These are phyloP conservation scores for Fusarium mexicanum DNA, from an alignment of 2,329 filamentous ascomycete genomes.

Conservation along the genomic window DNA sequence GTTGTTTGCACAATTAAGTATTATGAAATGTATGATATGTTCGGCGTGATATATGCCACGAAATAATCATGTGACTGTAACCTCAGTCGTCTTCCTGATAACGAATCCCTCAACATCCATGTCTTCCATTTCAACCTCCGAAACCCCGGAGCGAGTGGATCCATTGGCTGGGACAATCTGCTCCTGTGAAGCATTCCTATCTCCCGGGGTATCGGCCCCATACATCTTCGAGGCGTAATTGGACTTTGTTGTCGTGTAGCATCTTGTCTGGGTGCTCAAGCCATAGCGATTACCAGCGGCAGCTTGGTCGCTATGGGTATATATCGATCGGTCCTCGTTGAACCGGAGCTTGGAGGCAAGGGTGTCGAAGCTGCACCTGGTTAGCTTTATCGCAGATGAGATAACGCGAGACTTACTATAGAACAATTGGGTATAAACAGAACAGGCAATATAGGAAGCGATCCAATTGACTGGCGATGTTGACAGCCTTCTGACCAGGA, in stretches of 20 bases:
- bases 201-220: neutral
- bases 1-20: neutral
- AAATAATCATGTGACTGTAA: conserved; percentile 5
- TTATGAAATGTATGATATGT: neutral
- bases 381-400: neutral
- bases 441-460: conserved; percentile 53
- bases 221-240: conserved; percentile 13
- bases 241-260: conserved; percentile 10
- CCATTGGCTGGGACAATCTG: conserved; percentile 12
- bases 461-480: conserved; percentile 51
- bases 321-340: conserved; percentile 17
- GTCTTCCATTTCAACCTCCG: conserved; percentile 16
- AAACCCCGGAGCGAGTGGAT: conserved; percentile 17
- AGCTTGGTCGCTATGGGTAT: conserved; percentile 12
- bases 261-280: conserved; percentile 16
- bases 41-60: rapidly evolving
- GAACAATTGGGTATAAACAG: conserved; percentile 52
- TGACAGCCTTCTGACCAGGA: conserved; percentile 48
- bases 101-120: conserved; percentile 20
- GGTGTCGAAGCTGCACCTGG: conserved; percentile 41
- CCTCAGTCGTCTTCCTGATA: conserved; percentile 37
- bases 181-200: conserved; percentile 20
- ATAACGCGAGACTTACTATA: conserved; percentile 45
- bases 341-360: conserved; percentile 47
- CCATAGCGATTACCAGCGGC: neutral